Base-by-base conservation (phyloP, 495 filamentous ascomycete genomes). In the Aspergillus homomorphus region DNA sequence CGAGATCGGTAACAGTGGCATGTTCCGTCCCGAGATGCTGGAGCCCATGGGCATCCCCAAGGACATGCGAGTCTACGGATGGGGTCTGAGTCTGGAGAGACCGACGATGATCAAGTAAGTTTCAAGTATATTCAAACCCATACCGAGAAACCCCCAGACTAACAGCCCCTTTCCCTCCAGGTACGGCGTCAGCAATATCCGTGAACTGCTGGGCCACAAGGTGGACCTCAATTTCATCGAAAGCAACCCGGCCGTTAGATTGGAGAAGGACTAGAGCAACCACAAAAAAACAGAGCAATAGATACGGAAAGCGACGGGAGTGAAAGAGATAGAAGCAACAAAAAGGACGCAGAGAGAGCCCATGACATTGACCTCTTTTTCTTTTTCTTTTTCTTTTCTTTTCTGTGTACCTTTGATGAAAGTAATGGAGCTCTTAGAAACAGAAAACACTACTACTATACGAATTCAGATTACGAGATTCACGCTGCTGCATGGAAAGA, bases 1-100 rank as follows among this genome's bases (percentile, higher is more conserved):
- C 19, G 92, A 98, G 75, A 98, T 98, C 72, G 94, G 94, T 30
- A 98, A 98, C 74, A 91, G 87, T 64, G 93, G 94, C 58, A 97
- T 96, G 91, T 98, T 98, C 85, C 80, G 94, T 56, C 91, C 94
- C 21, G 94, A 97, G 76, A 96, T 97, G 91, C 71, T 98, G 66
- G 85, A 92, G 73, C 80, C 88, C 3, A 92, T 95, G 88, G 92
- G 92, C 44, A 72, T 96, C 61, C 92, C 92, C 19, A 89, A 86
- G 77, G 84, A 92, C 69, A 83, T 96, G 85, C 71, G 85, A 57
- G 90, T 96, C 2, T 96, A 94, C 74, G 92, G 92, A 28, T 97
- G 89, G 84, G 92, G 92, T 21, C 75, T 96, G 72, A 89, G 84
- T 77, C 73, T 97, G 71, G 93, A 97, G 81, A 76, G 94, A 66